phyloP scores from a whole-genome alignment of 2,329 filamentous ascomycete genomes.

The Zymoseptoria brevis region DNA sequence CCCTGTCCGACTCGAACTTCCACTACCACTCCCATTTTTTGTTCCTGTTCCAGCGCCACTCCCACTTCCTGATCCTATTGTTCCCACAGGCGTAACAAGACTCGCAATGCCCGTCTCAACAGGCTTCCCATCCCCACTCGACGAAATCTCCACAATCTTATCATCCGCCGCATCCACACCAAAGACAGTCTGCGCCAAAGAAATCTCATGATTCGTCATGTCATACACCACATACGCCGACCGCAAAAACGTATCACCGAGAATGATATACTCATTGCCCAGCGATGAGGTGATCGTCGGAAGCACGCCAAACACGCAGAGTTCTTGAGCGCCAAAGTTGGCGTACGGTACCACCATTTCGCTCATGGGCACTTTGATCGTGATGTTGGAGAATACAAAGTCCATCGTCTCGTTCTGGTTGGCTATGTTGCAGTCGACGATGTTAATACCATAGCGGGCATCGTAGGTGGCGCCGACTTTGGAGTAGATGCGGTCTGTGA shows the following conservation, averaged over 20 bases:
- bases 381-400: conserved; percentile 47
- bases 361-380: conserved; percentile 46
- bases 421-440: conserved; percentile 26
- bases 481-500: conserved; percentile 41
- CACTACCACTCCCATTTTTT: neutral
- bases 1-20: neutral
- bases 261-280: conserved; percentile 41
- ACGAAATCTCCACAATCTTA: conserved; percentile 47
- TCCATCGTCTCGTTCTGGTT: conserved; percentile 43
- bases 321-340: neutral
- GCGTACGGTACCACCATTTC: conserved; percentile 46
- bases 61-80: neutral
- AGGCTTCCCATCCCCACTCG: neutral
- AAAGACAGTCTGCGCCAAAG: conserved; percentile 53
- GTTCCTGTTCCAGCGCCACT: too few relatives aligned
- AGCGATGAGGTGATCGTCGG: conserved; percentile 40
- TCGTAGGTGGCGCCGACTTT: conserved; percentile 36
- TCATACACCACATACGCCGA: conserved; percentile 58
- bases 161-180: conserved; percentile 40
- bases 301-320: conserved; percentile 15
- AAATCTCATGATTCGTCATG: conserved; percentile 52
- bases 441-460: conserved; percentile 1
- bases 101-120: neutral
- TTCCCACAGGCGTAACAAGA: neutral
- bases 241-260: conserved; percentile 57